phyloP scores from a whole-genome alignment of 768 basidiomycete species.

The Amanita exitialis region DNA sequence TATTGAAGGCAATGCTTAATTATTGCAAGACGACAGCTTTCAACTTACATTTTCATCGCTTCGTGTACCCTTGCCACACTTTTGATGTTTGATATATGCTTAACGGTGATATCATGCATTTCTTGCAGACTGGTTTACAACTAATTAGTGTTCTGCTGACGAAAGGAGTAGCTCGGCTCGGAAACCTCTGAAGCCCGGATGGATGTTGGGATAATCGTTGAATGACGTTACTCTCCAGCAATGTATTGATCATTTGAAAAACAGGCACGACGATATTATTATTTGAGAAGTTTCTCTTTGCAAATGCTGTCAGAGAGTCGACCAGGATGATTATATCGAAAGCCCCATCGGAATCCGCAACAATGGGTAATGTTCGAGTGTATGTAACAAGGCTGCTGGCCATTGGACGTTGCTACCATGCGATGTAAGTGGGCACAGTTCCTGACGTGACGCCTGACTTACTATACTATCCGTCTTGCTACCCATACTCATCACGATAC shows the following conservation, averaged over 20 bases:
- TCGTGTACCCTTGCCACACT: slow-evolving; percentile 74
- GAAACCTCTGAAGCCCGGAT: slow-evolving; percentile 44
- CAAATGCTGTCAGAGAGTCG: slow-evolving; percentile 46
- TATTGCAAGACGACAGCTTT: too few relatives aligned
- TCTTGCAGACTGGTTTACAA: slow-evolving; percentile 34
- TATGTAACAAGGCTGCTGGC: slow-evolving; percentile 52
- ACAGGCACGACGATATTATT: slow-evolving; percentile 80
- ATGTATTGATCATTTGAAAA: slow-evolving; percentile 61
- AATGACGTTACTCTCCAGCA: slow-evolving; percentile 64
- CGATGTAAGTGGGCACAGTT: not conserved
- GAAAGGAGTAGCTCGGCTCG: slow-evolving; percentile 18
- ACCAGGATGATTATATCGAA: slow-evolving; percentile 46
- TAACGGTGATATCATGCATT: slow-evolving; percentile 47
- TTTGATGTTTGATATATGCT: slow-evolving; percentile 61
- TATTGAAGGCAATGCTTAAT: slow-evolving; percentile 18
- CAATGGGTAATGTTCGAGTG: slow-evolving; percentile 39
- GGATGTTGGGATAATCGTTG: slow-evolving; percentile 33
- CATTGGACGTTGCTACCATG: slow-evolving; percentile 55
- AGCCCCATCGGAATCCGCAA: slow-evolving; percentile 13
- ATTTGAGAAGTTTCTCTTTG: slow-evolving; percentile 39
- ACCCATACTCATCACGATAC: slow-evolving; percentile 70
- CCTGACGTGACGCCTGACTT: slow-evolving; percentile 16
- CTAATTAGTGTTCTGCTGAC: slow-evolving; percentile 29
- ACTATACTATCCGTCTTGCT: slow-evolving; percentile 84
- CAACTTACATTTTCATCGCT: slow-evolving; percentile 70